Evolutionary conservation across 371 early-diverging fungal species (phyloP), one percentile per base, ranked within the genome.

Genomic region (Fennellomyces sp.): DNA sequence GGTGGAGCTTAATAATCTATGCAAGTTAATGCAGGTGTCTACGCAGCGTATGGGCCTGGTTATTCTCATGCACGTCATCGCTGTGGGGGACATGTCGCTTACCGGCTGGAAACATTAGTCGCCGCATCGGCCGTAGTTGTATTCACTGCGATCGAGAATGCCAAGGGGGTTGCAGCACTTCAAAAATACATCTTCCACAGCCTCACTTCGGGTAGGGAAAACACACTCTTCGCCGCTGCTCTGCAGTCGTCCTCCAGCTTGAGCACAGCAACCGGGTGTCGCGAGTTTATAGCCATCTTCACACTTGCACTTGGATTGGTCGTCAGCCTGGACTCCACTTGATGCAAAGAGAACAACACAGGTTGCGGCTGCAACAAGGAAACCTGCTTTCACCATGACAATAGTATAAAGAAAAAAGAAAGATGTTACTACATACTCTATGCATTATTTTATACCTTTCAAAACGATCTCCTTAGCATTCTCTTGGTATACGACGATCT

Each of bases 251-350:
- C 21, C 45, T 11, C 1, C 0, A 8, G 23, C 5, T 21, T n/a
- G n/a, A 8, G 6, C n/a, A 21, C 45, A 45, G 23, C 45, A 45
- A 12, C 3, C 3, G 4, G 2, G 0, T 2, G 45, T 45, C 17
- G 17, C 23, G 0, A 5, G 2, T 8, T 10, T 21, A 12, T 1
- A 45, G 4, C 5, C 21, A 23, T 45, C 23, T 45, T 45, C 45
- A 45, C 45, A 45, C 45, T 45, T 45, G 45, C 45, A 45, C 23
- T 45, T 45, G 21, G 45, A 19, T 45, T 45, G 45, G 23, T 45
- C 45, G 21, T 45, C 45, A 5, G 45, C 45, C 0, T 21, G 0
- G 23, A 45, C 45, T 21, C 5, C 5, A 23, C 12, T 21, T 5
- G 45, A 45, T 23, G 45, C 45, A 45, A 45, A 45, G 21, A 45